Conservation (phyloP, 805 yeast species). For the Saturnispora silvae region DNA sequence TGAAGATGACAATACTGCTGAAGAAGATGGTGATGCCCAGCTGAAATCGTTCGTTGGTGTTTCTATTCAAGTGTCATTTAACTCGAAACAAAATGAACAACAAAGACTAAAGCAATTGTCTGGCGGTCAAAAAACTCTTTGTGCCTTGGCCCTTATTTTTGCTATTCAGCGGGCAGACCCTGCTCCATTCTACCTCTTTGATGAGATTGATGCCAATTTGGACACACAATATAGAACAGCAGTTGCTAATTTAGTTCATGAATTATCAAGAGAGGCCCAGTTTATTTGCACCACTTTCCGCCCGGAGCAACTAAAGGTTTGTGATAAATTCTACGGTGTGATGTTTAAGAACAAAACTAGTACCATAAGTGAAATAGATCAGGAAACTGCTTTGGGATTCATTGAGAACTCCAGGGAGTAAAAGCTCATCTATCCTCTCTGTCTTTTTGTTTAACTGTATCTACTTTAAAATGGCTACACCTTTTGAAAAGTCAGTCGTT, state of each 20-base stretch:
- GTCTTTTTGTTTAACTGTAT: background rate
- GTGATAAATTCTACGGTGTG: conserved; percentile 83
- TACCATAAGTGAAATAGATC: conserved; percentile 57
- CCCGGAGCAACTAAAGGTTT: conserved; percentile 81
- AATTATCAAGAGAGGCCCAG: conserved; percentile 63
- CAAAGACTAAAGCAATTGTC: conserved; percentile 82
- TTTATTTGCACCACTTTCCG: conserved; percentile 95
- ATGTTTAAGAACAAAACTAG: conserved; percentile 75
- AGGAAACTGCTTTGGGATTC: conserved; percentile 70
- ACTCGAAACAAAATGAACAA: conserved; percentile 76
- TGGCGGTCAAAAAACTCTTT: conserved; percentile 95
- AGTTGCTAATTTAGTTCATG: conserved; percentile 66
- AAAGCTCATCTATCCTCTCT: too few relatives aligned
- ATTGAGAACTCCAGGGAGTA: conserved; percentile 51
- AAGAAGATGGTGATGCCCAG: conserved; percentile 13
- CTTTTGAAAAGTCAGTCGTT: background rate
- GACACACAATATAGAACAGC: conserved; percentile 87
- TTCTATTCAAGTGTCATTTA: conserved; percentile 80
- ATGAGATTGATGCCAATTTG: conserved; percentile 92
- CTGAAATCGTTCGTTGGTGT: conserved; percentile 69
- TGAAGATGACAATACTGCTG: conserved; percentile 15
- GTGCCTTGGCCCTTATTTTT: conserved; percentile 87
- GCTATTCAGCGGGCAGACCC: conserved; percentile 95
- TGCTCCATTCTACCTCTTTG: conserved; percentile 92
- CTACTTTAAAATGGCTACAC: background rate